Base-by-base conservation (phyloP, 139 green algal species). In the Volvox africanus region DNA sequence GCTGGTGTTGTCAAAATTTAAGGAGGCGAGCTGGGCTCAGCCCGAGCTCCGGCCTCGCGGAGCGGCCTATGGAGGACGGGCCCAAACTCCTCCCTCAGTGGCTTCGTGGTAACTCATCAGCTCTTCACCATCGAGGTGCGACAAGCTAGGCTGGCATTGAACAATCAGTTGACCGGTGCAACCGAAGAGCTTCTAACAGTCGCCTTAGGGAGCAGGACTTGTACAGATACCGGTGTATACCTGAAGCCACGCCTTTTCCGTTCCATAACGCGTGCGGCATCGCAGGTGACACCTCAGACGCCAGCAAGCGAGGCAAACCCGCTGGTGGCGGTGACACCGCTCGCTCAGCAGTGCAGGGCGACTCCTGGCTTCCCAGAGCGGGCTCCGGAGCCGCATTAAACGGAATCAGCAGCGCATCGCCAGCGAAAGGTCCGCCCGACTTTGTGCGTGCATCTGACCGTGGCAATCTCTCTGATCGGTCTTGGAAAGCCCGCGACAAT, bases 11-110 rank as follows among this genome's bases (percentile, higher is more conserved):
- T 24, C 62, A 18, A 32, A 44, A 21, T 75, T 30, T 30, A 16
- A 19, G 80, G 80, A 73, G 80, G 55, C 55, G 80, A 75, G 80
- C 80, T 84, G 80, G 50, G 80, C 80, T 44, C 50, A 44, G 80
- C 80, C 50, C 50, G 50, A 50, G 50, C 28, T 50, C 80, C 50
- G 80, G 61, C 61, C 61, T 76, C 18, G 30, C 30, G 32, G 80
- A 24, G n/a, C 26, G 55, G 50, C 80, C 28, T 87, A 87, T 87
- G 82, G 82, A 87, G 82, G 82, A 87, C 61, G 50, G 80, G 50
- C 80, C 80, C 44, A 86, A 86, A 71, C 61, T 87, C 22, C 61
- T 78, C 61, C 82, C 82, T 33, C 82, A 87, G 30, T 87, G 82
- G 82, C 62, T 87, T 35, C 82, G 82, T 36, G 32, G 32, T 61